Evolutionary conservation across 305 asterid genomes (phyloP).

Genomic region (Nicotiana rustica): DNA sequence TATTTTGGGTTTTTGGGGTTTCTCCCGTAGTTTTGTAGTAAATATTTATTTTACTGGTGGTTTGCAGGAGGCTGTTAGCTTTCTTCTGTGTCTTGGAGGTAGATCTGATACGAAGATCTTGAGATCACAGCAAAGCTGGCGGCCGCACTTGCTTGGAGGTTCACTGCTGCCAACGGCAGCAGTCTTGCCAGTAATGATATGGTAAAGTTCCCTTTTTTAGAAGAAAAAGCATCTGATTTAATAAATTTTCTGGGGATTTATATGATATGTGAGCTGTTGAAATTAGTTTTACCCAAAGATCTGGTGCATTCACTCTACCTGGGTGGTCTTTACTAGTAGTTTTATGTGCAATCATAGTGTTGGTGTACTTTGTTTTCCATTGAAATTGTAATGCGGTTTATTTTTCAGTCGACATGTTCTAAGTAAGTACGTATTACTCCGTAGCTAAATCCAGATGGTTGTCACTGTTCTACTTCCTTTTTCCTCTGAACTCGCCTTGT

Average conservation of each 20-base stretch:
- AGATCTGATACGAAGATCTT: slow-evolving; percentile 55
- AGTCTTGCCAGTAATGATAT: slow-evolving; percentile 58
- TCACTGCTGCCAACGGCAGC: slow-evolving; percentile 73
- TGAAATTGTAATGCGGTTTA: not conserved
- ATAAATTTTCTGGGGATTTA: not conserved
- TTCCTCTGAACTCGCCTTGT: not conserved
- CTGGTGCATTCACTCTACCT: slow-evolving; percentile 7
- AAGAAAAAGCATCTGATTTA: slow-evolving; percentile 17
- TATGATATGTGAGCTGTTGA: slow-evolving; percentile 26
- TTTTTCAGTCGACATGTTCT: not conserved
- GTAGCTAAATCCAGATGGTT: not conserved
- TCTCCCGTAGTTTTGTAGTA: not conserved
- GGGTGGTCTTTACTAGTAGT: slow-evolving; percentile 19
- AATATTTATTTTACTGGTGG: slow-evolving; percentile 36
- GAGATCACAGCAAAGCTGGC: slow-evolving; percentile 68
- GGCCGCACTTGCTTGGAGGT: slow-evolving; percentile 78
- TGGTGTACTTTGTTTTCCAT: not conserved
- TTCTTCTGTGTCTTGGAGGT: slow-evolving; percentile 38
- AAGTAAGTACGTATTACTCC: not conserved
- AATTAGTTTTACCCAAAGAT: slow-evolving; percentile 5
- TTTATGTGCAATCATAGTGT: slow-evolving; percentile 7
- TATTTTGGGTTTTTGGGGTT: not conserved
- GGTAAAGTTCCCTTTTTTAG: slow-evolving; percentile 51
- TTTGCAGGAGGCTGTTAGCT: slow-evolving; percentile 43
- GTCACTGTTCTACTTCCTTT: not conserved